Evolutionary conservation across 495 filamentous ascomycete genomes (phyloP).

Genomic region (Neurospora sp.): DNA sequence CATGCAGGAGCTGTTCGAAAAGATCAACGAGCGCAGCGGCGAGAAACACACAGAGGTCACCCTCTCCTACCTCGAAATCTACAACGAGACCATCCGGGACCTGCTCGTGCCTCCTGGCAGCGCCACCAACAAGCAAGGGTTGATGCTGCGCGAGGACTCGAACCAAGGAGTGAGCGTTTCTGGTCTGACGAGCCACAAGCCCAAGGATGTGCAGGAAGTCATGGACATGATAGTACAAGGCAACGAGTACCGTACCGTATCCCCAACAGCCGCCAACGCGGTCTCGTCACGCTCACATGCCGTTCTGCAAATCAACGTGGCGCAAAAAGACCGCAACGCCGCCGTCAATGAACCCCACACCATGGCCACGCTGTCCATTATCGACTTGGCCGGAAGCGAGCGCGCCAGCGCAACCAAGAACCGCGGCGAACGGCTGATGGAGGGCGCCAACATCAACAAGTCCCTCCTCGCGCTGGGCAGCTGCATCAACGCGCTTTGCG

Average conservation of each 20-base stretch:
- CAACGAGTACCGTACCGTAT: slow-evolving; percentile 91
- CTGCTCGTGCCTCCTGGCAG: slow-evolving; percentile 76
- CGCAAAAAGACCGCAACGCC: slow-evolving; percentile 88
- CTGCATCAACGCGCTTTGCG: slow-evolving; percentile 98
- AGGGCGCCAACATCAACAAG: slow-evolving; percentile 99
- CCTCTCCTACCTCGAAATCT: slow-evolving; percentile 95
- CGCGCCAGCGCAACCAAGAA: slow-evolving; percentile 96
- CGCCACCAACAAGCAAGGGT: slow-evolving; percentile 50
- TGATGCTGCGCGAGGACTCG: slow-evolving; percentile 91
- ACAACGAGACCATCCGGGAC: slow-evolving; percentile 98
- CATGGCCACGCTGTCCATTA: slow-evolving; percentile 96
- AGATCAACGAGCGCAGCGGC: slow-evolving; percentile 71
- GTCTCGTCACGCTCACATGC: slow-evolving; percentile 96
- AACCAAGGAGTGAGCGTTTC: slow-evolving; percentile 90
- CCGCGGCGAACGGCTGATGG: slow-evolving; percentile 77
- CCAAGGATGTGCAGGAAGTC: slow-evolving; percentile 75
- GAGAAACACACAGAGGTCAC: slow-evolving; percentile 87
- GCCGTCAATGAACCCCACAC: slow-evolving; percentile 90
- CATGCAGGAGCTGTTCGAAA: slow-evolving; percentile 96
- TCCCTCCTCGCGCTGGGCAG: slow-evolving; percentile 89
- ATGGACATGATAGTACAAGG: slow-evolving; percentile 99
- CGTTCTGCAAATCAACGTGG: slow-evolving; percentile 95
- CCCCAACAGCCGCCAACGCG: slow-evolving; percentile 94
- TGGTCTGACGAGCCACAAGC: slow-evolving; percentile 85
- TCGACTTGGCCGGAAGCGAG: slow-evolving; percentile 94